These are phyloP conservation scores for Cercospora beticola DNA, from an alignment of 2,329 filamentous ascomycete genomes.

Conservation along the genomic window DNA sequence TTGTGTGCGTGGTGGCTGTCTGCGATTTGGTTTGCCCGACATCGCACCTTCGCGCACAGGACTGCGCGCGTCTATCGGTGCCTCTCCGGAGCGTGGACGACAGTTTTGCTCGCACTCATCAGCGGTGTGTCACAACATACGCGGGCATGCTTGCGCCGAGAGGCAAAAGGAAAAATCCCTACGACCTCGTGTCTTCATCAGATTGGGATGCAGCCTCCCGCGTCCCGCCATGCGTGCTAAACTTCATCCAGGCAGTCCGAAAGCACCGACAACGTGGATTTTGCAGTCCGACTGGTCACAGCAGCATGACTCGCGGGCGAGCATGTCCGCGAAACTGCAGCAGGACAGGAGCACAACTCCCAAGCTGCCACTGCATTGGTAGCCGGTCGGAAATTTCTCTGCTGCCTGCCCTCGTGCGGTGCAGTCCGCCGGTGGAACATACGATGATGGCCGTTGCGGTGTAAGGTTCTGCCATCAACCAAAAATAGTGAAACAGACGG, in stretches of 20 bases:
- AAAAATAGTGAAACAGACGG: conserved; percentile 26
- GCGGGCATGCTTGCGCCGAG: conserved; percentile 16
- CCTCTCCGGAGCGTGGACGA: not conserved
- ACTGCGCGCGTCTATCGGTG: conserved; percentile 1
- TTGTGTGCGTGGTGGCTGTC: not conserved
- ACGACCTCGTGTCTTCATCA: conserved; percentile 27
- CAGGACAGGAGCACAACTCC: conserved; percentile 7
- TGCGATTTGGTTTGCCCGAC: not conserved
- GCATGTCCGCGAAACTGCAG: conserved; percentile 23
- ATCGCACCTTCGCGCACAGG: not conserved
- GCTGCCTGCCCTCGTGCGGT: conserved; percentile 14
- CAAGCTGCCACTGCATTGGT: conserved; percentile 13
- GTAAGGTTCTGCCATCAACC: conserved; percentile 14
- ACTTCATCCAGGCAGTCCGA: conserved; percentile 17
- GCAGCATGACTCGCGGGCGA: conserved; percentile 26
- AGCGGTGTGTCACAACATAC: conserved; percentile 14
- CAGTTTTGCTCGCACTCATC: not conserved
- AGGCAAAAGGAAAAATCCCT: conserved; percentile 20
- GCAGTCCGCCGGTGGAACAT: conserved; percentile 5
- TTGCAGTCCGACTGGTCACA: conserved; percentile 19
- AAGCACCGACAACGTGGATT: conserved; percentile 15
- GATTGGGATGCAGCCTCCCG: conserved; percentile 24
- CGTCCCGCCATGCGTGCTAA: conserved; percentile 16
- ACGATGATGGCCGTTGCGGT: conserved; percentile 10
- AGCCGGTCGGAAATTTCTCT: conserved; percentile 25